Base-by-base conservation (phyloP, 345 rosid genomes). In the Clarkia xantiana region DNA sequence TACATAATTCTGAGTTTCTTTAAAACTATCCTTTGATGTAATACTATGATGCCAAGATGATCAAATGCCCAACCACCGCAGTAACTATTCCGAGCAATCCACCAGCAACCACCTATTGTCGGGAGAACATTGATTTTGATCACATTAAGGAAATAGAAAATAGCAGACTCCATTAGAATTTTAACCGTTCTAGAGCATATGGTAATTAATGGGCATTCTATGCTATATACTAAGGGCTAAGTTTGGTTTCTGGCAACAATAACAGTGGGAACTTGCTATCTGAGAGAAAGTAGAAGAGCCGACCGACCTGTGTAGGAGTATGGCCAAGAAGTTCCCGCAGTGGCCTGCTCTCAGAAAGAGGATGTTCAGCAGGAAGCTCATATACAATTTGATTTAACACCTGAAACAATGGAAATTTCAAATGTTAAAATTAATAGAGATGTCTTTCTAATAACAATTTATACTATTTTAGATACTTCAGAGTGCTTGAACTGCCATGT, bases 331-430 rank as follows among this genome's bases (percentile, higher is more conserved):
- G 86, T 71, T 90, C 97, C 0, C 62, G 94, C 62, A 90, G 63
- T 0, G 97, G 96, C 60, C 61, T 76, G 77, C 84, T 90, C 63
- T 90, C 97, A 14, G 96, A 82, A 16, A 90, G 65, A 47, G 97
- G 97, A 73, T 90, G 96, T 47, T 81, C 97, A 53, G 86, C 74
- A 50, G 97, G 97, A 65, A 90, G 86, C 67, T 83, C 96, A 45
- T 74, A 90, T 11, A 90, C 94, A 62, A 90, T 90, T 78, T 90
- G 97, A 81, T 90, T 90, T 42, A 90, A 66, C 59, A 90, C 80
- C 97, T 90, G 68, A 47, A 40, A 22, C 23, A 25, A 47, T 14
- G 34, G 41, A 42, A 59, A 56, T 14, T 13, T 29, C 36, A 29
- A 29, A 29, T 29, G 1, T 29, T 29, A 29, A 29, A 29, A 29